Evolutionary conservation across 2,329 filamentous ascomycete genomes (phyloP).

Genomic region (Mariannaea elegans): DNA sequence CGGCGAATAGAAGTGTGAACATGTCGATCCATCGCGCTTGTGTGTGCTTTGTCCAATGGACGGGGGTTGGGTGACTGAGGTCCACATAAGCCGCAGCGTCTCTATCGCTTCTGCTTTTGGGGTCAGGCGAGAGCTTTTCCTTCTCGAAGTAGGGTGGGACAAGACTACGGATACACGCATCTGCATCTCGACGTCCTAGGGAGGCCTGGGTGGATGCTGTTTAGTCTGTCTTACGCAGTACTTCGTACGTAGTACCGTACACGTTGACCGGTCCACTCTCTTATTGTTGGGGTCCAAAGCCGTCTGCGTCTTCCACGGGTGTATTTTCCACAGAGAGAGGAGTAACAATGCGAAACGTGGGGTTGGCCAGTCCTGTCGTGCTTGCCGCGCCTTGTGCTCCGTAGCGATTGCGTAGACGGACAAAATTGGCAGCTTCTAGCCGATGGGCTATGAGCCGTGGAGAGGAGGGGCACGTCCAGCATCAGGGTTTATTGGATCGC

Average conservation of each 20-base stretch:
- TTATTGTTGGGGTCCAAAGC: not conserved
- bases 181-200: slow-evolving; percentile 18
- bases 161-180: not conserved
- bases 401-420: not conserved
- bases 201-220: slow-evolving; percentile 12
- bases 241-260: slow-evolving; percentile 1
- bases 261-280: slow-evolving; percentile 9
- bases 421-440: slow-evolving; percentile 1
- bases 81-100: slow-evolving; percentile 31
- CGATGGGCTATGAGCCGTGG: not conserved
- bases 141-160: slow-evolving; percentile 9
- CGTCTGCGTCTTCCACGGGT: slow-evolving; percentile 7
- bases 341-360: not conserved
- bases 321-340: not conserved
- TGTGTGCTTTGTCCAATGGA: slow-evolving; percentile 24
- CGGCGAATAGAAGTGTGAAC: not conserved
- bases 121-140: slow-evolving; percentile 2
- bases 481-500: no score
- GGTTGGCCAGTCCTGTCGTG: not conserved
- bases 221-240: slow-evolving; percentile 15
- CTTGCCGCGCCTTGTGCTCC: slow-evolving; percentile 3
- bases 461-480: not conserved
- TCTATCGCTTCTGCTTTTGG: slow-evolving; percentile 19
- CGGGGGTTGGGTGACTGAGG: slow-evolving; percentile 12
- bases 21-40: slow-evolving; percentile 30